Conservation (phyloP, 2,329 filamentous ascomycete species). For the Myriosclerotinia curreyana region DNA sequence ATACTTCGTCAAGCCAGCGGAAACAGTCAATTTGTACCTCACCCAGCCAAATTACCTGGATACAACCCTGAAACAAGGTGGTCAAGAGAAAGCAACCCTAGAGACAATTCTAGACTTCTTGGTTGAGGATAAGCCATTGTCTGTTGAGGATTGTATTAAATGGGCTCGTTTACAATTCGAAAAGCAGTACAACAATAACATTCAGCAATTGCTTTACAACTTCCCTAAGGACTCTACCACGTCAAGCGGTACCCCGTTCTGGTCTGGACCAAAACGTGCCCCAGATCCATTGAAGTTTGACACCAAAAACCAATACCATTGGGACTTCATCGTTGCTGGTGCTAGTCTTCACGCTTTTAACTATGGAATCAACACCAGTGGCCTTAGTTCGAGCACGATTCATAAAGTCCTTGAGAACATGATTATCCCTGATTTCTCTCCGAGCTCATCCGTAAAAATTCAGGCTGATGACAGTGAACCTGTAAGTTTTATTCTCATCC, state of each 20-base stretch:
- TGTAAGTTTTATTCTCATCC: conserved; percentile 45
- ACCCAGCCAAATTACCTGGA: conserved; percentile 88
- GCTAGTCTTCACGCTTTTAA: conserved; percentile 97
- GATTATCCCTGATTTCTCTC: conserved; percentile 93
- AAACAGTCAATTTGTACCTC: conserved; percentile 91
- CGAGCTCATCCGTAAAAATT: conserved; percentile 89
- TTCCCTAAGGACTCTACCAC: conserved; percentile 94
- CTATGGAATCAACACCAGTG: conserved; percentile 90
- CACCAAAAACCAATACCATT: conserved; percentile 77
- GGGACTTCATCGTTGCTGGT: conserved; percentile 80
- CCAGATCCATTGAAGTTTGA: conserved; percentile 91
- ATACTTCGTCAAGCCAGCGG: conserved; percentile 88
- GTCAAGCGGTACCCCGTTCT: conserved; percentile 86
- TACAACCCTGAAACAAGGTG: conserved; percentile 82
- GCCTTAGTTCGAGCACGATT: conserved; percentile 68
- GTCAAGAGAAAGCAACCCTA: conserved; percentile 89
- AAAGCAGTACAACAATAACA: conserved; percentile 94
- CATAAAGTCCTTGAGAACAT: conserved; percentile 80
- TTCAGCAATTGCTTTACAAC: conserved; percentile 92
- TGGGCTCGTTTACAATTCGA: conserved; percentile 95
- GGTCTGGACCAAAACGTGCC: conserved; percentile 97
- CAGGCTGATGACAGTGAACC: conserved; percentile 94
- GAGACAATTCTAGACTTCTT: conserved; percentile 88
- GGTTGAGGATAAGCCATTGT: conserved; percentile 85
- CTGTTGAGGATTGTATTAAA: conserved; percentile 92